Evolutionary conservation across 225 moss, liverwort and hornwort species (phyloP).

Genomic region (Pleurozium schreberi): DNA sequence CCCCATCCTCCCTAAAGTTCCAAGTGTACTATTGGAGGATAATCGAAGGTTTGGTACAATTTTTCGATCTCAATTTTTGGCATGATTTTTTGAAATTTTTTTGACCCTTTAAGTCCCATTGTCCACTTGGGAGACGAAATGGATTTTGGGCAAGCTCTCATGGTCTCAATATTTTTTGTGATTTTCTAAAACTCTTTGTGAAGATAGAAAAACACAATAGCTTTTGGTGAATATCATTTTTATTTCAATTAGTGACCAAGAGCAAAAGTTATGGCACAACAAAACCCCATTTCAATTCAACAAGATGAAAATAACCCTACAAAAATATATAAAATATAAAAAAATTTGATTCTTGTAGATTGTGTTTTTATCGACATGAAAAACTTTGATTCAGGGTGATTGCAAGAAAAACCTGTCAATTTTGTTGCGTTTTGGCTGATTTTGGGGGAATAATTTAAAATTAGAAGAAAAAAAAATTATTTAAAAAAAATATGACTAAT

Average conservation of each 20-base stretch:
- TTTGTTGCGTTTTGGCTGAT: too few relatives aligned
- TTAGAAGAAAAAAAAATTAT: too few relatives aligned
- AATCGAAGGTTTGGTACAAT: not conserved
- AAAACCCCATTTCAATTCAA: not conserved
- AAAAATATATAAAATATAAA: too few relatives aligned
- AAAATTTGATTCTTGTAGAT: too few relatives aligned
- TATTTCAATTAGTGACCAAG: rapidly evolving
- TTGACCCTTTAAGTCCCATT: not conserved
- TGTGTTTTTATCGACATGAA: not conserved
- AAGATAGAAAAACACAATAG: not conserved
- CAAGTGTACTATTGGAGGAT: not conserved
- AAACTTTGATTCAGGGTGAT: not conserved
- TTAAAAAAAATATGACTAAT: too few relatives aligned
- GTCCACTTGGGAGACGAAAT: not conserved
- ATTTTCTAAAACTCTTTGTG: not conserved
- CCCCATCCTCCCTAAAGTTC: not conserved
- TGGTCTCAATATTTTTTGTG: rapidly evolving
- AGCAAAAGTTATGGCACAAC: not conserved
- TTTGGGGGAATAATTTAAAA: too few relatives aligned
- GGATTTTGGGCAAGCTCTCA: not conserved
- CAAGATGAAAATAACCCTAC: not conserved
- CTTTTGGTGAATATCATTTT: not conserved
- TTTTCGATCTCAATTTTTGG: not conserved
- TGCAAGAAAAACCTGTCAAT: too few relatives aligned
- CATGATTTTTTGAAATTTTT: not conserved